Evolutionary conservation across 306 rosid genomes (phyloP), one percentile per base, ranked within the genome.

Genomic region (Vigna hirtella): DNA sequence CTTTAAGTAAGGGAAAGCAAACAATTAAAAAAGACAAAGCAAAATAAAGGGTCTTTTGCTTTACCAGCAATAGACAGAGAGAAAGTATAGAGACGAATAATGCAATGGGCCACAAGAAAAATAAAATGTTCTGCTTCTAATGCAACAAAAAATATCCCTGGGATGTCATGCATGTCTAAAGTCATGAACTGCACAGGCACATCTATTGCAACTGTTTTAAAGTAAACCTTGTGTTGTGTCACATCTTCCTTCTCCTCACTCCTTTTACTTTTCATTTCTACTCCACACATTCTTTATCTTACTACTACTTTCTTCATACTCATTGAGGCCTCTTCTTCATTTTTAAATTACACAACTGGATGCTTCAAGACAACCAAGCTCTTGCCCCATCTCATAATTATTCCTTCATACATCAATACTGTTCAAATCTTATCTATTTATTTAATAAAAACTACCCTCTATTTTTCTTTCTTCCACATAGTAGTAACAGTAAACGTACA

Each of bases 91-190:
- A 77, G 9, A 65, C 10, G 83, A 88, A 91, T 86, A 79, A 83
- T 82, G 83, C 76, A 80, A 81, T 77, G 89, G 85, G 83, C 71
- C 78, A 85, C 58, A 71, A 61, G 76, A 67, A 17, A 88, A 83
- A 4, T 30, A 87, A 83, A 82, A 80, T 86, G 83, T 86, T 83
- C 83, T 86, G 73, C 85, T 74, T 81, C 89, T 80, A 82, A 84
- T 83, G 91, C 87, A 80, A 70, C 87, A 82, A 73, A 88, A 82
- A 72, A 69, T 82, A 82, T 80, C 79, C 77, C 75, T 67, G n/a
- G 36, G 69, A 77, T 86, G 81, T 75, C 85, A 83, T 78, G 84
- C 36, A 73, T 84, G 88, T 84, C 74, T 83, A 61, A 83, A 82
- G 89, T 81, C 64, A 89, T 86, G 36, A 82, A 77, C 58, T 66